Base-by-base conservation (phyloP, 148 eudicot genomes). In the Rheum nobile region DNA sequence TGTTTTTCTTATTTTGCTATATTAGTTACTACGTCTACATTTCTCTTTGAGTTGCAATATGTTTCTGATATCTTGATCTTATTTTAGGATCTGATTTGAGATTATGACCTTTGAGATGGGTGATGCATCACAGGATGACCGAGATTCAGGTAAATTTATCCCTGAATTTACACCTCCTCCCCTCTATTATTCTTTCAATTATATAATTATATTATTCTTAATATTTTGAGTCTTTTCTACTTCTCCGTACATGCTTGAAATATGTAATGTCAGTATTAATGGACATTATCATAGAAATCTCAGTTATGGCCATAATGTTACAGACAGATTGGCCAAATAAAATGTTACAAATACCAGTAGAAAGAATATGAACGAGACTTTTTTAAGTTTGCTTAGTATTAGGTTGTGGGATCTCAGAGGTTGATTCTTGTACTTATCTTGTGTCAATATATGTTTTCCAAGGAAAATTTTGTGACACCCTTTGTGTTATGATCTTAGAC, bases 31-130 rank as follows among this genome's bases (percentile, higher is more conserved):
- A 37, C 39, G 6, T 52, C n/a, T 24, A 21, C 28, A 22, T 54
- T 54, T 54, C 28, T 54, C 68, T 16, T 61, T 61, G 68, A 31
- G 37, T 31, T 16, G 37, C 68, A 28, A 37, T 14, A 61, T 29
- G 12, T 6, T 29, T 55, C 29, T 55, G 31, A 61, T 26, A 28
- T 10, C 7, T 31, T 29, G 67, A 41, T 39, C 28, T 71, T 42
- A 41, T 7, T 71, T 39, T 41, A 39, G 47, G 73, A 37, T 71
- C 73, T 71, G 46, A 72, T 72, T 77, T 22, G 16, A 14, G 24
- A 39, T 50, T 46, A 85, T 82, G 85, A 83, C 78, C 41, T 78
- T 43, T 8, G 88, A 85, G 75, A 69, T 75, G 10, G 80, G 76
- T 16, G 79, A 80, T 70, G 55, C 82, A 72, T 80, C 88, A 43